Evolutionary conservation across 1,284 basidiomycete species (phyloP).

Genomic region (Sparassis latifolia): DNA sequence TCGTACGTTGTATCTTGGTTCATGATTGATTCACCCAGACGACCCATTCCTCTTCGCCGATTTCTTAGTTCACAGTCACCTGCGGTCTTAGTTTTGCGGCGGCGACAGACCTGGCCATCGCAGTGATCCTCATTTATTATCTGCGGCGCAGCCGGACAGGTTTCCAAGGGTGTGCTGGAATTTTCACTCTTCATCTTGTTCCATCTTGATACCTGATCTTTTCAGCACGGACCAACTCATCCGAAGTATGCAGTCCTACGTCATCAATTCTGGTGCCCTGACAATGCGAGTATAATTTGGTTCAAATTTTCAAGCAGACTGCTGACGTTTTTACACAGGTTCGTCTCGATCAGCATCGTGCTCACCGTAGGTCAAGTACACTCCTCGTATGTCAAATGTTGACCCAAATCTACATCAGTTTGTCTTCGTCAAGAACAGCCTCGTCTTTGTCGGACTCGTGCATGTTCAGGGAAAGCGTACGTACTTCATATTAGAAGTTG

Average conservation of each 20-base stretch:
- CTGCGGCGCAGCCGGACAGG: constrained; percentile 3
- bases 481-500: background rate
- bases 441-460: constrained; percentile 2
- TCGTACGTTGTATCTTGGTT: background rate
- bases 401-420: background rate
- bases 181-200: too few species aligned
- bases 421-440: constrained; percentile 1
- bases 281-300: background rate
- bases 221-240: constrained; percentile 6
- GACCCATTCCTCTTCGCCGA: background rate
- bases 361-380: background rate
- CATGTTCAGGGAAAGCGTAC: constrained; percentile 5
- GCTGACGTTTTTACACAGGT: background rate
- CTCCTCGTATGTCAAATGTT: background rate
- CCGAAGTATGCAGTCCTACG: background rate
- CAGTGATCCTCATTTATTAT: constrained; percentile 3
- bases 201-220: background rate
- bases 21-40: too few species aligned
- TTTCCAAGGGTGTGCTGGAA: constrained; percentile 1
- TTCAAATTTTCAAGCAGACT: background rate
- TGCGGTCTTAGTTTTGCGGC: constrained; percentile 6
- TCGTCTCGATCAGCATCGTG: background rate
- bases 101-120: constrained; percentile 5
- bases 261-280: constrained; percentile 2
- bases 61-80: constrained; percentile 5